Conservation (phyloP, 306 rosid genomes). For the Carpinus fangiana region DNA sequence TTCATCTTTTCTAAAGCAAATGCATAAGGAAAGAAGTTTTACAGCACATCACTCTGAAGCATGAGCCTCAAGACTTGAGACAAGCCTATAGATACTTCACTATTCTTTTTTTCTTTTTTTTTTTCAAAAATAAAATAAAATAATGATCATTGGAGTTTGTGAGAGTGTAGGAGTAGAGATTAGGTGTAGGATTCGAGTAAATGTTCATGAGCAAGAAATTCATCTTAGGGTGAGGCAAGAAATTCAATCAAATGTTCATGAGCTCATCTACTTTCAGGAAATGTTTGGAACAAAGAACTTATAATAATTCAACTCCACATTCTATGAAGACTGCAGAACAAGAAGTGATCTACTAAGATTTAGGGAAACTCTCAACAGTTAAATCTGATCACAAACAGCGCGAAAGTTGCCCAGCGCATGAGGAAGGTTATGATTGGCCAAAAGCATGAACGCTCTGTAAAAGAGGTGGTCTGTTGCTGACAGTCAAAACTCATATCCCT, state of each 20-base stretch:
- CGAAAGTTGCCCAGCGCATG: background rate
- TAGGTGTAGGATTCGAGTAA: background rate
- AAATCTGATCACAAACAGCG: background rate
- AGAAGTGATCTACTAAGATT: constrained; percentile 5
- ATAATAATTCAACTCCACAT: background rate
- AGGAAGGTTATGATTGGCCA: background rate
- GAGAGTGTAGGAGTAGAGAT: background rate
- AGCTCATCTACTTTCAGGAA: background rate
- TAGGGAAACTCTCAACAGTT: background rate
- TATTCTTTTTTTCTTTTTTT: too few relatives aligned
- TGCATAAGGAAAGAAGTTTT: background rate
- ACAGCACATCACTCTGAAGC: background rate
- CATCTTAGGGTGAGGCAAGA: background rate
- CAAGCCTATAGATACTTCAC: background rate
- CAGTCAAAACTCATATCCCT: background rate
- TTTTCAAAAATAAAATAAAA: too few relatives aligned
- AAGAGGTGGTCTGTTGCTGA: background rate
- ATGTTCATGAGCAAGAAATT: too few relatives aligned
- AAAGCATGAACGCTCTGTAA: background rate
- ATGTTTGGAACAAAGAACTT: background rate
- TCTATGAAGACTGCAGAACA: background rate
- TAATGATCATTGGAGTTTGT: too few relatives aligned
- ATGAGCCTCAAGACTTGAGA: background rate
- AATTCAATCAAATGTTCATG: background rate
- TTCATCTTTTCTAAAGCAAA: background rate